Conservation (phyloP, 2,329 filamentous ascomycete genomes). For the Aspergillus pseudoglaucus region DNA sequence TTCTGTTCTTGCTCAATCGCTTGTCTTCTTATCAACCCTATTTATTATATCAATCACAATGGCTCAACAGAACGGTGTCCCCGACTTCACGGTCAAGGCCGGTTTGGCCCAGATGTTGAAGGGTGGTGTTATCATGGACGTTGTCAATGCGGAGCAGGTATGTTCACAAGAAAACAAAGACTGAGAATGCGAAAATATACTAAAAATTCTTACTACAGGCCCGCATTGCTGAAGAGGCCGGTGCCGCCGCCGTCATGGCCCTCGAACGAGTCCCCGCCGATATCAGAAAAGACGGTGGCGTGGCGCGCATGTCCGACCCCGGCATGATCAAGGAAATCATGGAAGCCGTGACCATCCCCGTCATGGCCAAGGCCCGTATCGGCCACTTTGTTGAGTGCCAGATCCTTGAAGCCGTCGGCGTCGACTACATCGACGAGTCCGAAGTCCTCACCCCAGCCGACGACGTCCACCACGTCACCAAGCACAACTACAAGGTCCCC, state of each 20-base stretch:
- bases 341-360: conserved; percentile 87
- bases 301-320: conserved; percentile 95
- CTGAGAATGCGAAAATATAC: not conserved
- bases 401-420: conserved; percentile 89
- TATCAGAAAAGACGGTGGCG: conserved; percentile 85
- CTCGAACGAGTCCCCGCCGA: conserved; percentile 96
- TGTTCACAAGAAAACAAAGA: conserved; percentile 1
- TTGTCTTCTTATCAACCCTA: not conserved
- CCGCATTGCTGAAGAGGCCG: conserved; percentile 94
- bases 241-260: conserved; percentile 95
- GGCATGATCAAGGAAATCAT: conserved; percentile 94
- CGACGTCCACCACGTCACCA: conserved; percentile 83
- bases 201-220: conserved; percentile 48
- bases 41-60: conserved; percentile 20
- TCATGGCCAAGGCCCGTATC: conserved; percentile 98
- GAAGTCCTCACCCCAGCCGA: conserved; percentile 97
- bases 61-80: conserved; percentile 28
- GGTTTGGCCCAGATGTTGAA: conserved; percentile 97
- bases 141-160: conserved; percentile 80
- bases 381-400: conserved; percentile 97
- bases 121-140: conserved; percentile 99
- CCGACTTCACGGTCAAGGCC: conserved; percentile 81
- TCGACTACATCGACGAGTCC: conserved; percentile 97
- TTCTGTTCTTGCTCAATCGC: not conserved
- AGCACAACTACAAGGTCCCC: conserved; percentile 71